These are phyloP conservation scores for Daldinia caldariorum DNA, from an alignment of 495 filamentous ascomycete species.

Conservation along the genomic window DNA sequence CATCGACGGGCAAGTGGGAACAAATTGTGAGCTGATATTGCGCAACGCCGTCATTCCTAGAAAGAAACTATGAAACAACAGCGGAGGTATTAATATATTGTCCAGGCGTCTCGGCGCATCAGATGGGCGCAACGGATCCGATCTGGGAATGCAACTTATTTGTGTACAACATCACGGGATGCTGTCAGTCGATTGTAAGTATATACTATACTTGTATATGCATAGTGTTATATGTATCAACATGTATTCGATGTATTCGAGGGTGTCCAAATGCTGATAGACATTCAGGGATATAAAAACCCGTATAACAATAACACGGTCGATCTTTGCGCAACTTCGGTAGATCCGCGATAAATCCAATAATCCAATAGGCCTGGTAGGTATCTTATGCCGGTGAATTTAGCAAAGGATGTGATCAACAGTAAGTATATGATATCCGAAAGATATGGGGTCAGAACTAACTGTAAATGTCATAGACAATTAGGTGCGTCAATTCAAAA, in stretches of 20 bases:
- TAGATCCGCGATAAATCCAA: slow-evolving; percentile 16
- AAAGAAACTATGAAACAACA: neutral
- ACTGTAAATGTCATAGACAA: slow-evolving; percentile 1
- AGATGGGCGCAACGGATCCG: slow-evolving; percentile 41
- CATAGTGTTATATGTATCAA: neutral
- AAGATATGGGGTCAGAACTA: neutral
- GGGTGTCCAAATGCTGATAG: neutral
- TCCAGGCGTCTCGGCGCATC: slow-evolving; percentile 41
- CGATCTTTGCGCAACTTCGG: slow-evolving; percentile 40
- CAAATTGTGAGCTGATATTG: slow-evolving; percentile 40
- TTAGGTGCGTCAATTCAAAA: neutral
- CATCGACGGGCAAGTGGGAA: slow-evolving; percentile 45
- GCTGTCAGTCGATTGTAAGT: slow-evolving; percentile 47
- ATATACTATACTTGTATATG: neutral
- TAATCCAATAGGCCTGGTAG: no score
- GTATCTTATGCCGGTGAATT: no score
- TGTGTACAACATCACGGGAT: slow-evolving; percentile 48
- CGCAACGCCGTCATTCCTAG: neutral
- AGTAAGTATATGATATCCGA: neutral
- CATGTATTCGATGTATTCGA: neutral
- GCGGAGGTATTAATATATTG: neutral
- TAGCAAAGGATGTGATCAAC: slow-evolving; percentile 1
- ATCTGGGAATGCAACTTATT: slow-evolving; percentile 46
- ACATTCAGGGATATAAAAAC: slow-evolving; percentile 45
- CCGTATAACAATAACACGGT: slow-evolving; percentile 43